A percentile compares a stretch with the other conserved stretches of the same genome.
These are phyloP conservation scores for Mollisia scopiformis DNA, from an alignment of 2,329 filamentous ascomycete species.

Conservation along the genomic window DNA sequence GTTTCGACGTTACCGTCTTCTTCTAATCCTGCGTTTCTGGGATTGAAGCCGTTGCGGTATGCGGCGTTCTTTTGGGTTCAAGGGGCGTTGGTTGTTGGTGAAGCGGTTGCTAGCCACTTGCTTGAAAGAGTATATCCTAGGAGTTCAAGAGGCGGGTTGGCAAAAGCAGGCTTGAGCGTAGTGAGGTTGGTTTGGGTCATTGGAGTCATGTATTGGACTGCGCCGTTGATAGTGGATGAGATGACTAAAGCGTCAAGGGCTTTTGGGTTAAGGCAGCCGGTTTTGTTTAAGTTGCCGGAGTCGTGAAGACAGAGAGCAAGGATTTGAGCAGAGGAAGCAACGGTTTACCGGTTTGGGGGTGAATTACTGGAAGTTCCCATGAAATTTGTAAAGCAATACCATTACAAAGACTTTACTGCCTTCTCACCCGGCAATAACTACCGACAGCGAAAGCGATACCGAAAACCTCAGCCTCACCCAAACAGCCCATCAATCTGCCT, in stretches of 20 bases:
- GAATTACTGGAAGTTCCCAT: too few relatives aligned
- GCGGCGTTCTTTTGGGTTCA: slow-evolving; percentile 15
- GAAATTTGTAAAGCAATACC: too few relatives aligned
- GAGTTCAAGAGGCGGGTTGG: not conserved
- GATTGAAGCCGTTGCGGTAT: slow-evolving; percentile 3
- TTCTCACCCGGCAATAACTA: too few relatives aligned
- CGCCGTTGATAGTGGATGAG: not conserved
- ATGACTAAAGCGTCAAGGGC: not conserved
- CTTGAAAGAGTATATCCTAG: not conserved
- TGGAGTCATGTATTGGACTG: not conserved
- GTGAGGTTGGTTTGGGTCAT: not conserved
- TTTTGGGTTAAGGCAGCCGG: not conserved
- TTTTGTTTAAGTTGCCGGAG: not conserved
- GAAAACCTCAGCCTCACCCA: too few relatives aligned
- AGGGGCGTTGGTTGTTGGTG: not conserved
- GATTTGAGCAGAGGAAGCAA: too few relatives aligned
- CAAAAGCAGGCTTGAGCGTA: not conserved
- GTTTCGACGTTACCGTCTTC: slow-evolving; percentile 1
- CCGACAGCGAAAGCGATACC: too few relatives aligned
- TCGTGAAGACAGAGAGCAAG: too few relatives aligned
- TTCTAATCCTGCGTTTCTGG: not conserved
- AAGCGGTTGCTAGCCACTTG: not conserved
- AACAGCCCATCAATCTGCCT: too few relatives aligned
- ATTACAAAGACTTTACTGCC: too few relatives aligned
- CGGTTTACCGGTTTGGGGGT: too few relatives aligned